These are phyloP conservation scores for Aristolochia californica DNA, from an alignment of 164 flowering plant genomes.

Conservation along the genomic window DNA sequence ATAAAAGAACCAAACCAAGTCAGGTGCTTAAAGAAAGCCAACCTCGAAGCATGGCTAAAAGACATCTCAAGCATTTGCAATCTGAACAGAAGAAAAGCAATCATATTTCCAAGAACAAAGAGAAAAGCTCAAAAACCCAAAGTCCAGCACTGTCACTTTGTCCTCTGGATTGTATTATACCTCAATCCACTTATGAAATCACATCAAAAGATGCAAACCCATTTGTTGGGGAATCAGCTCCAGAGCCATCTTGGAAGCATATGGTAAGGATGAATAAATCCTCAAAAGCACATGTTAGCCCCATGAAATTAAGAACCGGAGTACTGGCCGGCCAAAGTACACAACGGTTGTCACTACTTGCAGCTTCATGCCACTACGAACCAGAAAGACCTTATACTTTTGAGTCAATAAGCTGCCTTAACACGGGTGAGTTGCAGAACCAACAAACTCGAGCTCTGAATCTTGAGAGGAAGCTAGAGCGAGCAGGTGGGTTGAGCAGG, in stretches of 20 bases:
- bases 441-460: constrained; percentile 40
- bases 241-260: not conserved
- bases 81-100: constrained; percentile 10
- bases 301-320: constrained; percentile 3
- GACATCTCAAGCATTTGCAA: constrained; percentile 7
- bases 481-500: constrained; percentile 70
- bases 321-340: constrained; percentile 5
- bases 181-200: constrained; percentile 4
- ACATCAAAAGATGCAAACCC: constrained; percentile 10
- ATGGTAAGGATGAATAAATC: not conserved
- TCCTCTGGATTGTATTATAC: constrained; percentile 8
- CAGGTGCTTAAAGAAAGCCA: constrained; percentile 2
- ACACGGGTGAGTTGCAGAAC: constrained; percentile 24
- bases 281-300: not conserved
- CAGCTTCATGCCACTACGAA: not conserved
- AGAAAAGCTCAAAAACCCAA: not conserved
- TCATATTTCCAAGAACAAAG: constrained; percentile 10
- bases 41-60: constrained; percentile 5
- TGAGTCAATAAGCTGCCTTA: constrained; percentile 13
- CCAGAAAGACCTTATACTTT: not conserved
- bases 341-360: not conserved
- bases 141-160: constrained; percentile 2
- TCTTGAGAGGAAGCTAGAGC: constrained; percentile 61
- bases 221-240: constrained; percentile 3
- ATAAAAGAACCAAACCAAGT: constrained; percentile 9